phyloP scores from a whole-genome alignment of 306 rosid species.

The Castanopsis chinensis region DNA sequence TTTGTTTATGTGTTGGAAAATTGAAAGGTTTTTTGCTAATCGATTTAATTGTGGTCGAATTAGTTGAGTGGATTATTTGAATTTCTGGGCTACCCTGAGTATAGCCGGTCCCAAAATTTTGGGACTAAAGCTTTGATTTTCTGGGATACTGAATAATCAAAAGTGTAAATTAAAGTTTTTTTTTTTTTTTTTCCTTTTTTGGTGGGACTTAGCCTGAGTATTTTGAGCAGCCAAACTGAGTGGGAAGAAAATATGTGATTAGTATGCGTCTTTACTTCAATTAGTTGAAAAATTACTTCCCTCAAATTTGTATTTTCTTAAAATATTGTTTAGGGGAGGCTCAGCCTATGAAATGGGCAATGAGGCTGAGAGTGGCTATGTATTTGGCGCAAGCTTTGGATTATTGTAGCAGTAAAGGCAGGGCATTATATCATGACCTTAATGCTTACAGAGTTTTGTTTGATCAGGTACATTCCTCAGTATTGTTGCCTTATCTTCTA shows the following conservation, averaged over 20 bases:
- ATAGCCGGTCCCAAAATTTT: too few species aligned
- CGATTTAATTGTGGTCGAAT: background rate
- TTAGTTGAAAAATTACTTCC: conserved; percentile 10
- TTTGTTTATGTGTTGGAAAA: background rate
- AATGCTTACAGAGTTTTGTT: conserved; percentile 96
- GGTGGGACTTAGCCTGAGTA: background rate
- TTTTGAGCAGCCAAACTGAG: background rate
- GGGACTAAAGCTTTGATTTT: background rate
- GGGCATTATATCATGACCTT: conserved; percentile 93
- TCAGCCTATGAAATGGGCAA: conserved; percentile 99
- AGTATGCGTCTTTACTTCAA: conserved; percentile 11
- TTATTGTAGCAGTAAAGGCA: conserved; percentile 80
- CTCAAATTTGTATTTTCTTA: conserved; percentile 25
- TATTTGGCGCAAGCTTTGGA: conserved; percentile 95
- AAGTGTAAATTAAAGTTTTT: background rate
- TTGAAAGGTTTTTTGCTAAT: background rate
- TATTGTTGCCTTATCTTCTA: background rate
- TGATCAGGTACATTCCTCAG: conserved; percentile 51
- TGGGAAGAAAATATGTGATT: background rate
- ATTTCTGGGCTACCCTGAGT: background rate
- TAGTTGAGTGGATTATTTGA: background rate
- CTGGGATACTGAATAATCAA: background rate
- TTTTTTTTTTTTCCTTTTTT: background rate
- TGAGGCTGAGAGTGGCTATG: conserved; percentile 98
- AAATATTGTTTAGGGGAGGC: conserved; percentile 66